These are phyloP conservation scores for Hortaea werneckii DNA, from an alignment of 2,329 filamentous ascomycete species.

Conservation along the genomic window DNA sequence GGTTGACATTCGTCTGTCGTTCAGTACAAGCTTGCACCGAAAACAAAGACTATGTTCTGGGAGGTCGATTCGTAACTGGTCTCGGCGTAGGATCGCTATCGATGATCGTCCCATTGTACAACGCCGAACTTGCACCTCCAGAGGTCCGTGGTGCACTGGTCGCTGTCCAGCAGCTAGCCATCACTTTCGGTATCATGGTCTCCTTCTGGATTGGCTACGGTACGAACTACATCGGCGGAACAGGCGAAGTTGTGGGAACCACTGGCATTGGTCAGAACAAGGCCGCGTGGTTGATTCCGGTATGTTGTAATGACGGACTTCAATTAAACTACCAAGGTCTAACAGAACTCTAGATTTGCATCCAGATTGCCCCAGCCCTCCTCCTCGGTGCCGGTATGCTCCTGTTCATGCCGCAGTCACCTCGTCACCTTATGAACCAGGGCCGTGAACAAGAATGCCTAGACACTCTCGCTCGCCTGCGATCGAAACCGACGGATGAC, in stretches of 20 bases:
- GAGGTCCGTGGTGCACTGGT: conserved; percentile 59
- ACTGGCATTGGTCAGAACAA: conserved; percentile 49
- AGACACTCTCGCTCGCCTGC: conserved; percentile 50
- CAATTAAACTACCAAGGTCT: no score
- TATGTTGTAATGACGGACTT: not conserved
- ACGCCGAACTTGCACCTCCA: conserved; percentile 42
- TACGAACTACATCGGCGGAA: conserved; percentile 43
- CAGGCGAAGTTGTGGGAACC: conserved; percentile 37
- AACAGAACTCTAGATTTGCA: conserved; percentile 33
- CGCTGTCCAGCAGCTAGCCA: conserved; percentile 54
- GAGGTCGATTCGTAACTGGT: conserved; percentile 59
- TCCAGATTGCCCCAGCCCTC: conserved; percentile 59
- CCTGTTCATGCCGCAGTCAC: conserved; percentile 68
- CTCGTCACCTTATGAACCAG: conserved; percentile 63
- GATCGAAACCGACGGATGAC: conserved; percentile 49
- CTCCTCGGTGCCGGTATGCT: conserved; percentile 60
- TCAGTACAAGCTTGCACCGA: conserved; percentile 13
- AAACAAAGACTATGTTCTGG: conserved; percentile 45
- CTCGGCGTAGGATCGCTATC: conserved; percentile 60
- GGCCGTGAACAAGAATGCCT: conserved; percentile 57
- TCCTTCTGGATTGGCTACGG: conserved; percentile 35
- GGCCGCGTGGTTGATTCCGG: conserved; percentile 62
- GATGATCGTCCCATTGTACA: conserved; percentile 45
- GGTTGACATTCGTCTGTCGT: no score
- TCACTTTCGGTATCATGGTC: conserved; percentile 47